Percentiles rank a stretch among this genome's conserved stretches.
Conservation (phyloP, 2,329 filamentous ascomycete genomes). For the Scopulariopsis brevicaulis region DNA sequence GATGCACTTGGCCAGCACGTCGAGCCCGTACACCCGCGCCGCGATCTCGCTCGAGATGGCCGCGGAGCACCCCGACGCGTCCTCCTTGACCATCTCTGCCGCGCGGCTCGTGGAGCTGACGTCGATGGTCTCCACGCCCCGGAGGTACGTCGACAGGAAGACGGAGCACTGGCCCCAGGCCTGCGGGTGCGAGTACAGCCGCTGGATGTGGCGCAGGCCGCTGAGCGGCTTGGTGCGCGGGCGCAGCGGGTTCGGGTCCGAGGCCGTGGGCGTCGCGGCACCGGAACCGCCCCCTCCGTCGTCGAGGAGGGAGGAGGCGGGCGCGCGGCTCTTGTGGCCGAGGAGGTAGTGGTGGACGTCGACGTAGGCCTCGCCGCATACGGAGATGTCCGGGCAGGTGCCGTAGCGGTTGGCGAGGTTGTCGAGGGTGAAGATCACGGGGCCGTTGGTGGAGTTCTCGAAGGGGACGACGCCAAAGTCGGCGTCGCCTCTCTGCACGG, state of each 20-base stretch:
- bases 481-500: slow-evolving; percentile 56
- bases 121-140: slow-evolving; percentile 68
- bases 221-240: slow-evolving; percentile 34
- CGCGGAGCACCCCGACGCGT: slow-evolving; percentile 48
- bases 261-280: slow-evolving; percentile 36
- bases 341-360: slow-evolving; percentile 82
- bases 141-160: slow-evolving; percentile 62
- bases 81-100: slow-evolving; percentile 61
- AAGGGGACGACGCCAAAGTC: slow-evolving; percentile 79
- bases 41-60: slow-evolving; percentile 73
- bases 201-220: slow-evolving; percentile 51
- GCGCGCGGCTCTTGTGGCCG: slow-evolving; percentile 29
- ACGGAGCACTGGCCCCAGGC: slow-evolving; percentile 82
- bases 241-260: slow-evolving; percentile 27
- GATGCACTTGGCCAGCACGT: slow-evolving; percentile 57
- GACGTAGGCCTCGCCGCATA: slow-evolving; percentile 78
- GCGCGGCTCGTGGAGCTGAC: slow-evolving; percentile 77
- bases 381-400: slow-evolving; percentile 55
- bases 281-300: slow-evolving; percentile 21
- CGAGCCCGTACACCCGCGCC: slow-evolving; percentile 54
- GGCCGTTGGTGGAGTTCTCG: slow-evolving; percentile 92
- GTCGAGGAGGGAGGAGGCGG: slow-evolving; percentile 9
- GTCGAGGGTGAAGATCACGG: slow-evolving; percentile 82
- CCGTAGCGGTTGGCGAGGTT: slow-evolving; percentile 66
- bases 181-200: slow-evolving; percentile 88